phyloP scores from a whole-genome alignment of 306 rosid genomes.

The Sphenostylis stenocarpa region DNA sequence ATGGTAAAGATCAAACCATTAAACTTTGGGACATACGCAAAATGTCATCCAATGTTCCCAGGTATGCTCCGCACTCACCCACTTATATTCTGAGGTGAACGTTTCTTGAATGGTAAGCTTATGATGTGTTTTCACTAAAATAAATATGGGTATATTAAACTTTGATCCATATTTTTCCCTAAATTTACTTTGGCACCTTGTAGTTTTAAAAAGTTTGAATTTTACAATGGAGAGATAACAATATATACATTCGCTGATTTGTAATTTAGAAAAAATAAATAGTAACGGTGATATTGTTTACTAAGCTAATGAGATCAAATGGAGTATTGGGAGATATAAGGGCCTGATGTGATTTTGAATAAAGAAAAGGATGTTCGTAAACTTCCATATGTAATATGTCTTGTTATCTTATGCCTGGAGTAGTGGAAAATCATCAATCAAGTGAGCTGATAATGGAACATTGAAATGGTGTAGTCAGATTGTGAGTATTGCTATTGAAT shows the following conservation, averaged over 20 bases:
- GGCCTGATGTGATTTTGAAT: neutral
- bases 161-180: neutral
- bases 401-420: neutral
- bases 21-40: constrained; percentile 97
- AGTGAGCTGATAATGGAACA: constrained; percentile 19
- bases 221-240: neutral
- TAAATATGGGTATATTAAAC: neutral
- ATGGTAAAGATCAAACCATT: constrained; percentile 92
- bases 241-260: neutral
- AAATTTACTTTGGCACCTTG: neutral
- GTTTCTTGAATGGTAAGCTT: neutral
- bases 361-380: neutral
- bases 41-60: constrained; percentile 64
- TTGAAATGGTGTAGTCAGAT: no score
- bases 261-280: neutral
- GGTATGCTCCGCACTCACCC: constrained; percentile 44
- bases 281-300: neutral
- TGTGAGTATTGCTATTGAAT: no score
- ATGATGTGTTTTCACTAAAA: neutral
- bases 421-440: neutral
- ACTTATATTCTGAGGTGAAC: neutral
- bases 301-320: constrained; percentile 1
- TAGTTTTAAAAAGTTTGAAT: neutral
- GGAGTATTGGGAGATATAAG: neutral
- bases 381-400: constrained; percentile 1